Base-by-base conservation (phyloP, 2,329 filamentous ascomycete species). In the Verticillium tricorpus region DNA sequence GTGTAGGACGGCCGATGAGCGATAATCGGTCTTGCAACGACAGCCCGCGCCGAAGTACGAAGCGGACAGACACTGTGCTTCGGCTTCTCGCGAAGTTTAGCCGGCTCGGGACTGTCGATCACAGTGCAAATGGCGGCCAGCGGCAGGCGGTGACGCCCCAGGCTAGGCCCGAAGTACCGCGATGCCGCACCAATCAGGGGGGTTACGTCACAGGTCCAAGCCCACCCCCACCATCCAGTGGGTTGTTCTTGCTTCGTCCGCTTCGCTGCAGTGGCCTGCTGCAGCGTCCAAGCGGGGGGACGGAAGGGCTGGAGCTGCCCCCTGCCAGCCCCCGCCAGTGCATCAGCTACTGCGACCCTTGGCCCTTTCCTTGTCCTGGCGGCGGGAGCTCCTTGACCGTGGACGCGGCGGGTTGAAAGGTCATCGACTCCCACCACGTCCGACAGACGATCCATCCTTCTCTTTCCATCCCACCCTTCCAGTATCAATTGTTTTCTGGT, bases 121-220 rank as follows among this genome's bases (percentile, higher is more conserved):
- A 56, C 54, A 56, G 54, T 56, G 54, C 31, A 15, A 31, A 56
- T n/a, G 31, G 19, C 45, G 19, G 19, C 45, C 37, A 9, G 45
- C n/a, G 3, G 45, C 19, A 50, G 45, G 45, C 45, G 45, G n/a
- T 56, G 14, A 56, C 28, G 54, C 17, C 31, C n/a, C 25, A 56
- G 22, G 54, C 57, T 63, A 60, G 63, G 62, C 55, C 63, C 63
- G 60, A 60, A 62, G 59, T 62, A 58, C 62, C 63, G 63, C 60
- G 57, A 56, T 54, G 37, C 57, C 57, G 62, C 62, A 22, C 63
- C 59, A 63, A 64, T 64, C 59, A 64, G 50, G 31, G 50, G 61
- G 58, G 58, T 22, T 56, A 56, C 54, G 54, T 56, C 54, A 56
- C 54, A 32, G 45, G 45, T 50, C 45, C 45, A 50, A 50, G 45